phyloP scores from a whole-genome alignment of 306 rosid species.

The Oemleria cerasiformis region DNA sequence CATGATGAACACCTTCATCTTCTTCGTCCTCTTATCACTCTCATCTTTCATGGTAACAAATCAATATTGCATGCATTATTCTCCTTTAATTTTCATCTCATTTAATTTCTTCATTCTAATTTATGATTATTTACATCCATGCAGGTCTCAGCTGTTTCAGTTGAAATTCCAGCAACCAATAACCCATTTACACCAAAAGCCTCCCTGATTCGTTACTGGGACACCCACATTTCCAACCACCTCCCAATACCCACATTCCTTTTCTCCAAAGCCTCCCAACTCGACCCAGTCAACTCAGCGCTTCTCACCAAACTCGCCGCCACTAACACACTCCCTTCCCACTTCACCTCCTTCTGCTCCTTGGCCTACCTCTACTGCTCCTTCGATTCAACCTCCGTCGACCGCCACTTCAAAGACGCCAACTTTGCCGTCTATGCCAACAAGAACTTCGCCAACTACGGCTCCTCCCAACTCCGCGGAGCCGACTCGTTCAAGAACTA shows the following conservation, averaged over 20 bases:
- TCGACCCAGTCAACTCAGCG: slow-evolving; percentile 52
- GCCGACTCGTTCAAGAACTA: slow-evolving; percentile 82
- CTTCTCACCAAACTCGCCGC: slow-evolving; percentile 35
- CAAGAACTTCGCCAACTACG: slow-evolving; percentile 63
- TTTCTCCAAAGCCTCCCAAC: slow-evolving; percentile 71
- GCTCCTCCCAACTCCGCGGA: slow-evolving; percentile 38
- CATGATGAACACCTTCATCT: slow-evolving; percentile 38
- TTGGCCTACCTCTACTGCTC: slow-evolving; percentile 56
- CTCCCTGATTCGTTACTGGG: slow-evolving; percentile 71
- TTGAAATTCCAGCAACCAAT: background rate
- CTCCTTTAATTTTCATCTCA: background rate
- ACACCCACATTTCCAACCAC: slow-evolving; percentile 42
- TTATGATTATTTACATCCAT: background rate
- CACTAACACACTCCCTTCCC: slow-evolving; percentile 31
- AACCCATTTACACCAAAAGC: slow-evolving; percentile 83
- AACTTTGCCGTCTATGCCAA: slow-evolving; percentile 55
- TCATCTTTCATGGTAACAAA: slow-evolving; percentile 49
- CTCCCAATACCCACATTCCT: slow-evolving; percentile 52
- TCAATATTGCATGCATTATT: too few species aligned
- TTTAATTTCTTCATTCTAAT: background rate
- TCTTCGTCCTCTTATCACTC: slow-evolving; percentile 44
- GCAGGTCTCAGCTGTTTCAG: slow-evolving; percentile 37
- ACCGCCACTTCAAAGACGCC: slow-evolving; percentile 25
- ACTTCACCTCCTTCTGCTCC: slow-evolving; percentile 51
- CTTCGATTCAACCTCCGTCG: slow-evolving; percentile 27